Conservation (phyloP, 352 stramenopile genomes). For the Blastocystis sp. region DNA sequence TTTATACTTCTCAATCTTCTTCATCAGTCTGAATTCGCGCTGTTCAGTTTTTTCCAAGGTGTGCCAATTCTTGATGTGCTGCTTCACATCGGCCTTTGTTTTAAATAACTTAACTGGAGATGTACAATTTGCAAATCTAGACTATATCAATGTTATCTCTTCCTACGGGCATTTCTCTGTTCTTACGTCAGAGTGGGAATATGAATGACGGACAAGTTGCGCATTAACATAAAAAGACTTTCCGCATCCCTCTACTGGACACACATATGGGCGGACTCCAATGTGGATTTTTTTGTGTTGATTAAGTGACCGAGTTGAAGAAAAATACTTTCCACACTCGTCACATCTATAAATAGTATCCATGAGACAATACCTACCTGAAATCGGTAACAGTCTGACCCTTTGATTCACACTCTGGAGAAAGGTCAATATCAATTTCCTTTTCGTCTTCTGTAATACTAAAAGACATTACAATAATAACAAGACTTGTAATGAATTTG, state of each 20-base stretch:
- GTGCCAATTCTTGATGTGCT: conserved; percentile 61
- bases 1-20: conserved; percentile 57
- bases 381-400: conserved; percentile 40
- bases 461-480: not conserved
- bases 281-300: conserved; percentile 60
- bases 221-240: conserved; percentile 59
- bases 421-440: not conserved
- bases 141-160: not conserved
- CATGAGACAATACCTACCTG: not conserved
- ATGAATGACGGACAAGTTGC: conserved; percentile 30
- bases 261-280: conserved; percentile 1
- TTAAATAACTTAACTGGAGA: conserved; percentile 60
- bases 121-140: conserved; percentile 26
- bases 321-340: conserved; percentile 62
- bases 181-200: conserved; percentile 53
- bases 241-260: conserved; percentile 48
- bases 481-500: too few relatives aligned
- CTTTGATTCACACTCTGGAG: not conserved
- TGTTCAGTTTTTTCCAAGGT: conserved; percentile 60
- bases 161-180: conserved; percentile 50
- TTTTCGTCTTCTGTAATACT: not conserved
- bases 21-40: not conserved
- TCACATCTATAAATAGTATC: conserved; percentile 11
- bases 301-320: conserved; percentile 11
- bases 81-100: conserved; percentile 56